Evolutionary conservation across 768 basidiomycete genomes (phyloP).

Genomic region (Daedaleopsis sinensis): DNA sequence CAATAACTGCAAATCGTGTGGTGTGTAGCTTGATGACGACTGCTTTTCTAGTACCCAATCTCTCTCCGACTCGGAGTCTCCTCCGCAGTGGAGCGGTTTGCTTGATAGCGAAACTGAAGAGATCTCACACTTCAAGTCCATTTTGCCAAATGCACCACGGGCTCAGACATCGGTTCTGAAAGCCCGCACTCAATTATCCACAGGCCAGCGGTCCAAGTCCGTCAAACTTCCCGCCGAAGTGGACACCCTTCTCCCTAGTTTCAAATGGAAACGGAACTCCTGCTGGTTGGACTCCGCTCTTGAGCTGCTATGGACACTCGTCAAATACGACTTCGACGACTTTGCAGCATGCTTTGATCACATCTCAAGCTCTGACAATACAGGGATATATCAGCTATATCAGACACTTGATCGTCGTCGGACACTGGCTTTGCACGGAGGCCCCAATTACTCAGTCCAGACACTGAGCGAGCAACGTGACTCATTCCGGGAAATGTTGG

Average conservation of each 20-base stretch:
- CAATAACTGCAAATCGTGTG: too few species aligned
- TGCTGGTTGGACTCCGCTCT: slow-evolving; percentile 18
- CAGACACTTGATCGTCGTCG: background rate
- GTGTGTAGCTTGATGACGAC: too few species aligned
- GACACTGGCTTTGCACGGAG: background rate
- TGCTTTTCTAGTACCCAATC: too few species aligned
- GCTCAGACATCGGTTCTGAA: too few species aligned
- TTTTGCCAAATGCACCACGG: too few species aligned
- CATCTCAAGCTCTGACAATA: background rate
- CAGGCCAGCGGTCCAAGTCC: too few species aligned
- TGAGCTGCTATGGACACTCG: background rate
- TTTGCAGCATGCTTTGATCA: background rate
- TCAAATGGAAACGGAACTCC: slow-evolving; percentile 15
- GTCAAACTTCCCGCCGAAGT: too few species aligned
- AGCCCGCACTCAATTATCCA: too few species aligned
- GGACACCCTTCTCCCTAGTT: too few species aligned
- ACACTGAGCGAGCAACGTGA: background rate
- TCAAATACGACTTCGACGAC: background rate
- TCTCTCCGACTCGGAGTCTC: too few species aligned
- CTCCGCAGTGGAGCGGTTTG: too few species aligned
- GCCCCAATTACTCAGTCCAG: background rate
- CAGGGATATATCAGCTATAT: background rate
- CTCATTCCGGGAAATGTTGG: background rate
- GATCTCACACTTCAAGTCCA: too few species aligned
- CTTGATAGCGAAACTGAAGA: slow-evolving; percentile 3